phyloP scores from a whole-genome alignment of 306 rosid genomes.

The Prunus kanzakura region DNA sequence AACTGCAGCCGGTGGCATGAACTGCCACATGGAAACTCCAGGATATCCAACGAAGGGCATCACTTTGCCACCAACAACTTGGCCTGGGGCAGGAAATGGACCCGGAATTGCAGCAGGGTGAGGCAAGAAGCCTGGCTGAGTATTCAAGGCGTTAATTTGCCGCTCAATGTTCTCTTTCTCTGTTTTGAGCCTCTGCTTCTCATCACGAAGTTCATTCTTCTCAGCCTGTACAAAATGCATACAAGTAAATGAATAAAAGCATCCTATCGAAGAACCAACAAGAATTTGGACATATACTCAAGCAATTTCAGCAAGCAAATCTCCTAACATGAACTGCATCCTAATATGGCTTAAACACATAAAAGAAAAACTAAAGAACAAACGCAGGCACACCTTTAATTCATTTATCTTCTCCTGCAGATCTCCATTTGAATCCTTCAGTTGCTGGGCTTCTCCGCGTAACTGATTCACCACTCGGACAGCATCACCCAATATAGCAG shows the following conservation, averaged over 20 bases:
- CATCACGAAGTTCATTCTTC: conserved; percentile 91
- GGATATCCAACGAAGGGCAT: conserved; percentile 85
- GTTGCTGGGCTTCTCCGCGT: conserved; percentile 57
- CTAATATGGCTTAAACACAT: not conserved
- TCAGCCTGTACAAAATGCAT: conserved; percentile 49
- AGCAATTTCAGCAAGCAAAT: not conserved
- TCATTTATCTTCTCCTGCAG: conserved; percentile 67
- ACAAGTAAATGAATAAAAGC: not conserved
- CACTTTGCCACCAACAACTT: conserved; percentile 59
- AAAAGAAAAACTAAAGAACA: not conserved
- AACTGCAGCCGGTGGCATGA: conserved; percentile 70
- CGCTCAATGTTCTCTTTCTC: conserved; percentile 71
- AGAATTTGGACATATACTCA: not conserved
- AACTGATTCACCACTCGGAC: conserved; percentile 57
- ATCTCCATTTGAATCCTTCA: conserved; percentile 55
- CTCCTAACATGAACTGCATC: not conserved
- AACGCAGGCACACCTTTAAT: conserved; percentile 52
- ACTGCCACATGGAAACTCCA: conserved; percentile 93
- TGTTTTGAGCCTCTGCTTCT: conserved; percentile 83
- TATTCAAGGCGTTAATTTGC: conserved; percentile 42
- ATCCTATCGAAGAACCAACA: conserved; percentile 1
- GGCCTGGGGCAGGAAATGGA: conserved; percentile 48
- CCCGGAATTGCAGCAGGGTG: conserved; percentile 48
- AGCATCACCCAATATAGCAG: conserved; percentile 69
- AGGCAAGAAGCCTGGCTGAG: conserved; percentile 56